These are phyloP conservation scores for Cladosporium austrohemisphaericum DNA, from an alignment of 2,329 filamentous ascomycete genomes.

Conservation along the genomic window DNA sequence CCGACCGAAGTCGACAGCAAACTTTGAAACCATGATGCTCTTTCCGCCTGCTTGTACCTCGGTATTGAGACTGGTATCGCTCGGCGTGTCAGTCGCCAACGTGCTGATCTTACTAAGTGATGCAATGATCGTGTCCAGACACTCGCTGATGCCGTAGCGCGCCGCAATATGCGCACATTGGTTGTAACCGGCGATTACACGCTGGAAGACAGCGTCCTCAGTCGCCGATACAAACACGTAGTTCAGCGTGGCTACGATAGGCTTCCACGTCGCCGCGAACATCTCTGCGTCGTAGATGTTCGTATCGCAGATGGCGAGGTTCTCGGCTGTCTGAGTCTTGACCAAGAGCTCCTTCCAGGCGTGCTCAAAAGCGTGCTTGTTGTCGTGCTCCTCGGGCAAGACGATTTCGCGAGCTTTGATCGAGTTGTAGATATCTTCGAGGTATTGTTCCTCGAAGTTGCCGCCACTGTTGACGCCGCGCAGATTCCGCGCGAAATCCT, in stretches of 20 bases:
- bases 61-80: slow-evolving; percentile 86
- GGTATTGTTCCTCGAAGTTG: slow-evolving; percentile 78
- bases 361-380: slow-evolving; percentile 93
- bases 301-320: slow-evolving; percentile 75
- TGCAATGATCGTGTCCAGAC: slow-evolving; percentile 87
- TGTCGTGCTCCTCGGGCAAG: slow-evolving; percentile 93
- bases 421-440: slow-evolving; percentile 82
- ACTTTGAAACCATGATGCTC: slow-evolving; percentile 97
- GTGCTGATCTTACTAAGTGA: slow-evolving; percentile 89
- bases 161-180: slow-evolving; percentile 92
- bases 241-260: slow-evolving; percentile 87
- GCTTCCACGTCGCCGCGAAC: slow-evolving; percentile 94
- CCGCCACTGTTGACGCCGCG: slow-evolving; percentile 81
- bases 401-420: slow-evolving; percentile 96
- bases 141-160: slow-evolving; percentile 76
- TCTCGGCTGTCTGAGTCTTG: slow-evolving; percentile 73
- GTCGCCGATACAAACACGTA: slow-evolving; percentile 99
- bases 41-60: slow-evolving; percentile 84
- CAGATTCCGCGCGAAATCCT: slow-evolving; percentile 84
- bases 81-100: slow-evolving; percentile 68
- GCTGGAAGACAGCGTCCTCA: slow-evolving; percentile 90
- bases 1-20: slow-evolving; percentile 90
- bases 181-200: slow-evolving; percentile 90
- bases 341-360: slow-evolving; percentile 92
- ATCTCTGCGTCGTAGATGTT: slow-evolving; percentile 97